A percentile compares a stretch with the other conserved stretches of the same genome.
Evolutionary conservation across 768 basidiomycete species (phyloP).

Genomic region (Leccinum olivaceopallidum): DNA sequence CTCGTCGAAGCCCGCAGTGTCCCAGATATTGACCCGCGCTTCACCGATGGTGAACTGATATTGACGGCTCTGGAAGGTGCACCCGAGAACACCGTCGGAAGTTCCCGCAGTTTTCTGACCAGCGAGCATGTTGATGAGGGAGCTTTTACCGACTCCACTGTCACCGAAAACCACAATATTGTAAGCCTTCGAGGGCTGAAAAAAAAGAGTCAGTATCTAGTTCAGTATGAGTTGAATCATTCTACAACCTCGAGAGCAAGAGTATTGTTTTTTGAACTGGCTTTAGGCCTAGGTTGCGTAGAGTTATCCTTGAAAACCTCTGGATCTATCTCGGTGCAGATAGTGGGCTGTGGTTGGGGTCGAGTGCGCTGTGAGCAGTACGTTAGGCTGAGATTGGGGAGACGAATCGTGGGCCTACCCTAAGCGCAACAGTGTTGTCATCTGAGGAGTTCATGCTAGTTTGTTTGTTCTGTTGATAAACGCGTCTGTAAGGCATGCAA

Average conservation of each 20-base stretch:
- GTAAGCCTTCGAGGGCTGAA: conserved; percentile 10
- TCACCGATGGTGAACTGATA: conserved; percentile 25
- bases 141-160: conserved; percentile 44
- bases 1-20: conserved; percentile 35
- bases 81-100: conserved; percentile 34
- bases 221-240: not conserved
- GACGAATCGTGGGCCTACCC: conserved; percentile 7
- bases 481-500: conserved; percentile 1
- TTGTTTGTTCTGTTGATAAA: not conserved
- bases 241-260: conserved; percentile 12
- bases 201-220: not conserved
- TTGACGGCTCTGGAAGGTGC: conserved; percentile 35
- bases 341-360: conserved; percentile 10
- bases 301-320: not conserved
- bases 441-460: not conserved
- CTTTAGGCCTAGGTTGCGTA: not conserved
- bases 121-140: conserved; percentile 43
- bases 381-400: conserved; percentile 2
- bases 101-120: conserved; percentile 30
- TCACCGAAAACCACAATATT: conserved; percentile 48
- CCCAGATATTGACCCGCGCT: conserved; percentile 28
- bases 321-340: conserved; percentile 9
- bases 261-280: not conserved
- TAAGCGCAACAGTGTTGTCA: not conserved
- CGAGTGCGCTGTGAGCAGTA: conserved; percentile 1